Conservation (phyloP, 2,329 filamentous ascomycete species). For the Trichocomaceae sp. region DNA sequence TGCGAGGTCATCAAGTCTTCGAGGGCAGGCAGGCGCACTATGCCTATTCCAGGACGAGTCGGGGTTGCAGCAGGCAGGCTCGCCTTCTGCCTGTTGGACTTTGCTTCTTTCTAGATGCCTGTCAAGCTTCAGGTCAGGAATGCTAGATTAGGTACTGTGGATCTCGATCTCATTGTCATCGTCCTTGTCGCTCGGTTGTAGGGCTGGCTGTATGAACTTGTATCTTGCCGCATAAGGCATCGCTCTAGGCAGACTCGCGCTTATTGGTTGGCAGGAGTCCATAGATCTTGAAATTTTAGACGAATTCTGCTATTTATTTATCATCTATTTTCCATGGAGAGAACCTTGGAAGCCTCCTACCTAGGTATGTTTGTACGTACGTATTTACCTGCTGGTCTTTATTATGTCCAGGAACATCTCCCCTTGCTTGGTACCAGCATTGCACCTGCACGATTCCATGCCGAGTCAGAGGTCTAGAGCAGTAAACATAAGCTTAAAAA, state of each 20-base stretch:
- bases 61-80: neutral
- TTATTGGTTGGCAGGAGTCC: neutral
- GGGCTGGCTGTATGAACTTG: too few species aligned
- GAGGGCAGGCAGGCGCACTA: neutral
- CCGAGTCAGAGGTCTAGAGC: neutral
- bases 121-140: neutral
- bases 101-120: conserved; percentile 1
- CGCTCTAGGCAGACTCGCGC: neutral
- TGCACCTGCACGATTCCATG: neutral
- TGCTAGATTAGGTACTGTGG: neutral
- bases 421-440: neutral
- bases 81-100: conserved; percentile 5
- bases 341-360: too few species aligned
- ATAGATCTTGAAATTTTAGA: neutral
- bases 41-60: neutral
- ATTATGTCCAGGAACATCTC: too few species aligned
- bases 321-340: too few species aligned
- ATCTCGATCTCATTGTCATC: neutral
- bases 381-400: too few species aligned
- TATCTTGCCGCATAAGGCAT: neutral
- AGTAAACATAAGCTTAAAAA: neutral
- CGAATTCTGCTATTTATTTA: neutral
- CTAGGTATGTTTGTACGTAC: too few species aligned
- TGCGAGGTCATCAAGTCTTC: neutral
- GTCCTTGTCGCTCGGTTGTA: too few species aligned